These are phyloP conservation scores for Zygnema circumcarinatum DNA, from an alignment of 139 green algal species.

Conservation along the genomic window DNA sequence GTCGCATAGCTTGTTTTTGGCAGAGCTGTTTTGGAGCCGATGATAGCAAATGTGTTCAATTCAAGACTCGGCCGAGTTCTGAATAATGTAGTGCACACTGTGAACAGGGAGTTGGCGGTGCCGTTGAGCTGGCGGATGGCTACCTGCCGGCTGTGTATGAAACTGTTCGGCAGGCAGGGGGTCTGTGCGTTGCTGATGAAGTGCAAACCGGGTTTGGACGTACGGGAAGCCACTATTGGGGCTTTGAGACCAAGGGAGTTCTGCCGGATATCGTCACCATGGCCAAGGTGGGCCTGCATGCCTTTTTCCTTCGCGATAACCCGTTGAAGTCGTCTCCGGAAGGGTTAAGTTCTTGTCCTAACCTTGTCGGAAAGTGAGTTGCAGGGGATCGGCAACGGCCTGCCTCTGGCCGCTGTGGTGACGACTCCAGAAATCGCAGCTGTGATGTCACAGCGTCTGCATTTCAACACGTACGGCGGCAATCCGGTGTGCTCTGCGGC, in stretches of 20 bases:
- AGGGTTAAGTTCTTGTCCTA: too few species aligned
- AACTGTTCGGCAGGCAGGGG: slow-evolving; percentile 84
- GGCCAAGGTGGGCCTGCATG: slow-evolving; percentile 81
- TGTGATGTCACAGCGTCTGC: slow-evolving; percentile 73
- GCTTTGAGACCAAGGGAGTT: slow-evolving; percentile 88
- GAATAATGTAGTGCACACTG: neutral
- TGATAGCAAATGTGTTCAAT: too few species aligned
- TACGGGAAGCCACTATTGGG: slow-evolving; percentile 92
- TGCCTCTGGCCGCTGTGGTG: slow-evolving; percentile 94
- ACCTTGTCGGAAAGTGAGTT: too few species aligned
- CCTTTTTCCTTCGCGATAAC: slow-evolving; percentile 10
- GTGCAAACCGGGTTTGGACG: slow-evolving; percentile 98
- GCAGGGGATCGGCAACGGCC: slow-evolving; percentile 94
- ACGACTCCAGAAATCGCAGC: slow-evolving; percentile 90
- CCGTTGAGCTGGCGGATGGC: slow-evolving; percentile 78
- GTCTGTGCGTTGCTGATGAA: slow-evolving; percentile 96
- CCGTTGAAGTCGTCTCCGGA: too few species aligned
- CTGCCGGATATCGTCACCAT: slow-evolving; percentile 92
- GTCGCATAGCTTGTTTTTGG: too few species aligned
- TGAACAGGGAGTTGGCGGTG: slow-evolving; percentile 86
- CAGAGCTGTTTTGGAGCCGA: too few species aligned
- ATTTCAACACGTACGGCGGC: slow-evolving; percentile 99
- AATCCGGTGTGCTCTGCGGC: slow-evolving; percentile 92
- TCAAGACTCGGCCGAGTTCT: too few species aligned
- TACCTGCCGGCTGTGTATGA: slow-evolving; percentile 92